Evolutionary conservation across 768 basidiomycete species (phyloP).

Genomic region (Kwoniella bestiolae): DNA sequence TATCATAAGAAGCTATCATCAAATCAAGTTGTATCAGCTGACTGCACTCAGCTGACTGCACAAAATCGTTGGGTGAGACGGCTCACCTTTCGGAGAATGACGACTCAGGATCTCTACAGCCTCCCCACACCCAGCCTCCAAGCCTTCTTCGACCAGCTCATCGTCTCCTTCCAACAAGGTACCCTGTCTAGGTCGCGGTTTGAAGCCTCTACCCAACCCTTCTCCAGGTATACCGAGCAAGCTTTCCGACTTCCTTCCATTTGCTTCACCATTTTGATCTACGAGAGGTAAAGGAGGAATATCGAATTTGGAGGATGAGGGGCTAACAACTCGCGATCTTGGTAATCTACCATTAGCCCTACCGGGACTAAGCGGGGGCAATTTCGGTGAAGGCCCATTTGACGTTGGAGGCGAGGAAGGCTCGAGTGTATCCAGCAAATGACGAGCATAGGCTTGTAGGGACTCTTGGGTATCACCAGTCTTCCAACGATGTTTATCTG

Average conservation of each 20-base stretch:
- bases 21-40: slow-evolving; percentile 13
- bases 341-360: neutral
- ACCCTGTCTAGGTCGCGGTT: slow-evolving; percentile 26
- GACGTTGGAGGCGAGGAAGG: slow-evolving; percentile 18
- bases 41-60: no score
- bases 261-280: neutral
- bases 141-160: slow-evolving; percentile 34
- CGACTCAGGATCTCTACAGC: slow-evolving; percentile 89
- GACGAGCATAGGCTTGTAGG: slow-evolving; percentile 51
- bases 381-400: neutral
- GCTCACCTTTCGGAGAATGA: slow-evolving; percentile 82
- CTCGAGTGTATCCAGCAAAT: slow-evolving; percentile 49
- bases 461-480: slow-evolving; percentile 32
- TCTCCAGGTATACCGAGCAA: slow-evolving; percentile 6
- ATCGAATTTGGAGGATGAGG: slow-evolving; percentile 17
- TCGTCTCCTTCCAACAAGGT: slow-evolving; percentile 34
- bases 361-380: slow-evolving; percentile 7
- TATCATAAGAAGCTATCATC: slow-evolving; percentile 82
- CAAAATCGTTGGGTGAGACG: neutral
- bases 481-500: slow-evolving; percentile 16
- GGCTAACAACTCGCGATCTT: slow-evolving; percentile 17
- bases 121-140: slow-evolving; percentile 63
- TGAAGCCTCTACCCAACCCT: slow-evolving; percentile 9
- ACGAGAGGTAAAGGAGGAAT: neutral
- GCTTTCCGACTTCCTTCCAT: neutral